Conservation (phyloP, 1,284 basidiomycete genomes). For the Hortiboletus rubellus region DNA sequence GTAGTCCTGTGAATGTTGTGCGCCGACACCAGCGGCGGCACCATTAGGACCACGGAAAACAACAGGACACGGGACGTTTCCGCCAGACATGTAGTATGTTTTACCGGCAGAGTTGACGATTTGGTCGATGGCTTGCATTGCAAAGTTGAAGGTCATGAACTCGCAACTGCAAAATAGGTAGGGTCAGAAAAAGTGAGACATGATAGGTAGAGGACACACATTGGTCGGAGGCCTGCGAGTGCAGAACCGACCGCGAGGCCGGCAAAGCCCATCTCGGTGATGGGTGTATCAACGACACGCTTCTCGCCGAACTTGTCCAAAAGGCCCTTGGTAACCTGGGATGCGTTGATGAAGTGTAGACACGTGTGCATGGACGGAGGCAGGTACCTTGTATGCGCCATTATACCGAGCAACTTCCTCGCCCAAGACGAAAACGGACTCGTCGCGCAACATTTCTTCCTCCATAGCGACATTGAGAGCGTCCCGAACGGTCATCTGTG, state of each 20-base stretch:
- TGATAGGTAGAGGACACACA: slow-evolving; percentile 48
- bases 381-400: slow-evolving; percentile 93
- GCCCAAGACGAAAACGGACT: slow-evolving; percentile 93
- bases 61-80: slow-evolving; percentile 96
- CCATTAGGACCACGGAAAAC: slow-evolving; percentile 99
- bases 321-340: slow-evolving; percentile 92
- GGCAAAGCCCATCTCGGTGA: slow-evolving; percentile 99
- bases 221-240: slow-evolving; percentile 89
- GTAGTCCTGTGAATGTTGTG: slow-evolving; percentile 92
- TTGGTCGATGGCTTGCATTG: slow-evolving; percentile 98
- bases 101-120: slow-evolving; percentile 99
- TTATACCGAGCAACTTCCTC: slow-evolving; percentile 99
- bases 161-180: slow-evolving; percentile 69
- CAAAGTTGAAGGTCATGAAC: slow-evolving; percentile 99
- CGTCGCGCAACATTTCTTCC: slow-evolving; percentile 98
- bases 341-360: slow-evolving; percentile 6
- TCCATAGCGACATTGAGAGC: slow-evolving; percentile 99
- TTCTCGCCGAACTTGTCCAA: slow-evolving; percentile 99
- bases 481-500: slow-evolving; percentile 95
- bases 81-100: slow-evolving; percentile 99
- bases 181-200: slow-evolving; percentile 11
- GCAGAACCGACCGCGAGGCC: slow-evolving; percentile 96
- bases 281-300: slow-evolving; percentile 96
- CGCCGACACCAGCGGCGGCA: slow-evolving; percentile 94
- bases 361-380: slow-evolving; percentile 2